Evolutionary conservation across 768 basidiomycete genomes (phyloP).

Genomic region (Scleroderma bovista): DNA sequence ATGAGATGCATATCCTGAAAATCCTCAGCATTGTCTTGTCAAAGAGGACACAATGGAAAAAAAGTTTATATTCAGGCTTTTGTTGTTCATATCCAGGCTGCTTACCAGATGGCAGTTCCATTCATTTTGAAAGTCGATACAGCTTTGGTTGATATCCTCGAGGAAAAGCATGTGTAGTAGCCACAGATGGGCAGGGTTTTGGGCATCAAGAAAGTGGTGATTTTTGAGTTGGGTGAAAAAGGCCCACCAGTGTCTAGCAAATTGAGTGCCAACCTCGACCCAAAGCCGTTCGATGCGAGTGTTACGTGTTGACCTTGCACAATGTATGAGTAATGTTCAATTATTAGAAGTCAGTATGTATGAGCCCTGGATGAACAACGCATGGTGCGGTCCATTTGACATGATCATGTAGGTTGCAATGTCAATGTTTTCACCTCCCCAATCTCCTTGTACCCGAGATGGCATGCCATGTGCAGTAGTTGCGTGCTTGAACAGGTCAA

Average conservation of each 20-base stretch:
- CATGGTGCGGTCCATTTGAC: constrained; percentile 8
- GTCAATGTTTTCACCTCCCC: constrained; percentile 33
- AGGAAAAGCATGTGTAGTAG: constrained; percentile 4
- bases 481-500: background rate
- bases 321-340: background rate
- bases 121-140: background rate
- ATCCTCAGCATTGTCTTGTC: no score
- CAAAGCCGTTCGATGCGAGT: constrained; percentile 23
- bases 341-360: constrained; percentile 3
- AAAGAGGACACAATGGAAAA: no score
- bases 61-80: constrained; percentile 1
- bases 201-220: constrained; percentile 15
- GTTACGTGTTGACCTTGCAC: constrained; percentile 18
- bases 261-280: constrained; percentile 24
- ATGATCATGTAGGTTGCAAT: constrained; percentile 23
- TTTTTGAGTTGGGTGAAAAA: constrained; percentile 22
- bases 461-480: constrained; percentile 10
- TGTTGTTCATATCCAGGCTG: constrained; percentile 3
- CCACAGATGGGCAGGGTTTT: constrained; percentile 11
- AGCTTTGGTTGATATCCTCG: background rate
- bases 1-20: constrained; percentile 9
- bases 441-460: constrained; percentile 29
- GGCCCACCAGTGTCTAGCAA: constrained; percentile 20
- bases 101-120: constrained; percentile 3
- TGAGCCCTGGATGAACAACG: constrained; percentile 37